Conservation (phyloP, 2,329 filamentous ascomycete genomes). For the Epichloe hybrida region DNA sequence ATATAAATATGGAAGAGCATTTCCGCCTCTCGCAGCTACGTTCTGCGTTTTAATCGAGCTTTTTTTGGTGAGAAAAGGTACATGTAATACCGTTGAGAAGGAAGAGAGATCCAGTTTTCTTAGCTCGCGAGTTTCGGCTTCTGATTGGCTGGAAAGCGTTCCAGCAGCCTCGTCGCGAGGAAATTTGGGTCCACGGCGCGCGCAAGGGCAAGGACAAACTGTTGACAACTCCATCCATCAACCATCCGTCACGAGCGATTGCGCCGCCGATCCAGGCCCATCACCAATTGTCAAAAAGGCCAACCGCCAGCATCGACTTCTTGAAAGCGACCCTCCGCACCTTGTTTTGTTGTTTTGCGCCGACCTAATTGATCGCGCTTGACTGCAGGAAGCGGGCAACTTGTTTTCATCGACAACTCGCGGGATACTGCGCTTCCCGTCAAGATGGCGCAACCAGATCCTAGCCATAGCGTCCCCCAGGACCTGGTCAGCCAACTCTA, state of each 20-base stretch:
- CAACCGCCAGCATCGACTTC: neutral
- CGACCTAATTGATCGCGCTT: neutral
- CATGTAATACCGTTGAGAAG: no score
- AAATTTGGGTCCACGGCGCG: constrained; percentile 21
- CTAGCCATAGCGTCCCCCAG: constrained; percentile 28
- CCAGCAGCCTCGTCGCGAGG: constrained; percentile 22
- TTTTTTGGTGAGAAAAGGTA: neutral
- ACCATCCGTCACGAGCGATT: constrained; percentile 5
- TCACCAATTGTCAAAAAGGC: neutral
- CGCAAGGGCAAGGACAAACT: constrained; percentile 4
- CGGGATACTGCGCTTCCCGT: constrained; percentile 2
- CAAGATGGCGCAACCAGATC: constrained; percentile 28
- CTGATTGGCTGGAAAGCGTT: constrained; percentile 14
- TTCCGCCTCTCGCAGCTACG: neutral
- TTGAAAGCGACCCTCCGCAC: neutral
- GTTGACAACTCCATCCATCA: constrained; percentile 2
- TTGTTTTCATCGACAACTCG: neutral
- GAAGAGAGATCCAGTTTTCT: neutral
- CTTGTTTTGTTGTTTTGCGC: neutral
- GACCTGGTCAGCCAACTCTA: constrained; percentile 23
- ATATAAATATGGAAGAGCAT: neutral
- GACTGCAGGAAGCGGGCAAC: neutral
- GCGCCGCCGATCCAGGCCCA: constrained; percentile 6
- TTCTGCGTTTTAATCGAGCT: neutral
- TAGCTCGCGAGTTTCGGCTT: neutral